Percentiles rank a stretch among this genome's conserved stretches.
phyloP scores from a whole-genome alignment of 768 basidiomycete species.

The Russula sp. region DNA sequence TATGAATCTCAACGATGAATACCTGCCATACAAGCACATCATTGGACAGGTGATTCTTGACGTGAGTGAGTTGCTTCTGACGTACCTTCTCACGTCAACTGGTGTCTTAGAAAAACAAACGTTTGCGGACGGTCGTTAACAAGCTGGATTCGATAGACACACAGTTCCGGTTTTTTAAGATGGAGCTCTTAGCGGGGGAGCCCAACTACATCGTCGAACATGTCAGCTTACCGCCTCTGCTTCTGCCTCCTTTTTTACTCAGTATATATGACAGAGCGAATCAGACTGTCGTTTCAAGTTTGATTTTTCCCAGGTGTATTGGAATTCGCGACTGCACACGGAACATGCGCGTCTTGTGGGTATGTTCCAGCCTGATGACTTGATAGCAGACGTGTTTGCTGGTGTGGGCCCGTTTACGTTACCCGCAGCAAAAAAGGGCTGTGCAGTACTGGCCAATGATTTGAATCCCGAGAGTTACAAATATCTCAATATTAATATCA shows the following conservation, averaged over 20 bases:
- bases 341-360: slow-evolving; percentile 86
- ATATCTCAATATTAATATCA: slow-evolving; percentile 68
- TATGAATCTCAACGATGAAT: slow-evolving; percentile 84
- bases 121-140: slow-evolving; percentile 86
- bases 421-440: slow-evolving; percentile 89
- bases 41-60: slow-evolving; percentile 93
- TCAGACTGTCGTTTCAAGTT: slow-evolving; percentile 84
- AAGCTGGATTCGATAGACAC: slow-evolving; percentile 83
- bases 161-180: slow-evolving; percentile 88
- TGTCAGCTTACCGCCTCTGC: slow-evolving; percentile 41
- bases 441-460: slow-evolving; percentile 88
- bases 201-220: slow-evolving; percentile 81
- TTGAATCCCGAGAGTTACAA: slow-evolving; percentile 84
- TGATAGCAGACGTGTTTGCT: slow-evolving; percentile 92
- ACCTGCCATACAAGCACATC: slow-evolving; percentile 82
- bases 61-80: slow-evolving; percentile 40
- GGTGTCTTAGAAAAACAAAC: slow-evolving; percentile 70
- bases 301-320: slow-evolving; percentile 94
- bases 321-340: slow-evolving; percentile 92
- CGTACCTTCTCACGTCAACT: background rate
- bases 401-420: slow-evolving; percentile 96
- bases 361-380: slow-evolving; percentile 63
- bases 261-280: slow-evolving; percentile 53
- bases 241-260: background rate
- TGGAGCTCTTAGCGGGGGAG: slow-evolving; percentile 95